Base-by-base conservation (phyloP, 1,284 basidiomycete species). In the Entoloma clypeatum region DNA sequence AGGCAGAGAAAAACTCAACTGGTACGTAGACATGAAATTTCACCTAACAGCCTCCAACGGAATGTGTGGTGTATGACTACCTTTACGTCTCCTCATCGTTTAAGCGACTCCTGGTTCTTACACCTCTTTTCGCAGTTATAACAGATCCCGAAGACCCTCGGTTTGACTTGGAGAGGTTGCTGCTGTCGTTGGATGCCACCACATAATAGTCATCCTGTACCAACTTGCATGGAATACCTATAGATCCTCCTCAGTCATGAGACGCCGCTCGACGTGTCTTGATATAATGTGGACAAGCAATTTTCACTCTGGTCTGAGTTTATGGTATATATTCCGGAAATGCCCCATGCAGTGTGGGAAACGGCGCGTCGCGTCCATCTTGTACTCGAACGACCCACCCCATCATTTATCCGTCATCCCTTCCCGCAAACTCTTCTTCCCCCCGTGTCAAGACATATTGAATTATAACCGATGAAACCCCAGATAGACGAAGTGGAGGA, bases 101-200 rank as follows among this genome's bases (percentile, higher is more conserved):
- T n/a, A n/a, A n/a, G n/a, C n/a, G n/a, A n/a, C 24, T 13, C 27
- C 14, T 26, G 18, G 18, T 31, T 17, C 43, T 51, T 23, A 47
- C 31, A 16, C 26, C 16, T 44, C 38, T 50, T 41, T 47, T 35
- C 43, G 14, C 65, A 92, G 91, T 93, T 54, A 71, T 95, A 55
- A 88, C 90, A 51, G 81, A 99, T 72, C 91, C 93, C 36, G 93
- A 98, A 59, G 85, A 95, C 68, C 91, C 94, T 49, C 83, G 80
- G 53, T 99, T 99, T 69, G 94, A 99, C 75, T 75, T 98, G 61
- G 95, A 98, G 75, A 92, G 92, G 69, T 72, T 97, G 52, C 63
- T 98, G 62, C 72, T 71, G 36, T 79, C 79, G 61, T 85, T 79
- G 75, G 86, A 88, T 63, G 75, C 73, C 56, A 76, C 80, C 40